A percentile compares a stretch with the other conserved stretches of the same genome.
These are phyloP conservation scores for Brettanomyces nanus DNA, from an alignment of 805 yeast genomes.

Conservation along the genomic window DNA sequence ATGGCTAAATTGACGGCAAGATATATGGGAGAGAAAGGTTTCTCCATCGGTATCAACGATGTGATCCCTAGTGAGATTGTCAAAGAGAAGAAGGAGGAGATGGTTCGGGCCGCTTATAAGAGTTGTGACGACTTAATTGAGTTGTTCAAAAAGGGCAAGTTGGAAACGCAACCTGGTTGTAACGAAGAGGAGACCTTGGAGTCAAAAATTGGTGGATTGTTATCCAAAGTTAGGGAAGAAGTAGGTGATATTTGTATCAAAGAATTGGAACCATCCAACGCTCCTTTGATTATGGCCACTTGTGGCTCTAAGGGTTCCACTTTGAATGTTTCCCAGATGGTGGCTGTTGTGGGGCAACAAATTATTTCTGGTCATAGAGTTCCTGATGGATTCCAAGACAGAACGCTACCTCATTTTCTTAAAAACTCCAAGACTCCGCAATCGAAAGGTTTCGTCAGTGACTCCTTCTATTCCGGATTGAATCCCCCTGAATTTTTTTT, in stretches of 20 bases:
- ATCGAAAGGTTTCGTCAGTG: conserved; percentile 94
- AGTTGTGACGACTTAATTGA: conserved; percentile 88
- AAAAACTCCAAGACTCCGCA: conserved; percentile 96
- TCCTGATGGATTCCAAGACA: conserved; percentile 99
- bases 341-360: conserved; percentile 99
- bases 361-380: conserved; percentile 98
- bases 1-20: conserved; percentile 99
- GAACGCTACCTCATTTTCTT: conserved; percentile 94
- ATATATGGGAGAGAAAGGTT: conserved; percentile 89
- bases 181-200: conserved; percentile 97
- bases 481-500: conserved; percentile 95
- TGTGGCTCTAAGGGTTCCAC: conserved; percentile 99
- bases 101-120: conserved; percentile 85
- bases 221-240: conserved; percentile 96
- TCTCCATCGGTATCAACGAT: conserved; percentile 94
- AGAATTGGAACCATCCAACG: conserved; percentile 83
- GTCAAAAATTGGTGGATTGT: conserved; percentile 92
- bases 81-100: conserved; percentile 67
- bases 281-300: conserved; percentile 97
- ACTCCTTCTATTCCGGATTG: conserved; percentile 89
- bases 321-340: conserved; percentile 97
- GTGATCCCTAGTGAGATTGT: conserved; percentile 87
- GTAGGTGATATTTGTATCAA: conserved; percentile 96
- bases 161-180: conserved; percentile 99
- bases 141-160: conserved; percentile 69